Evolutionary conservation across 768 basidiomycete genomes (phyloP).

Genomic region (Rhodotorula babjevae): DNA sequence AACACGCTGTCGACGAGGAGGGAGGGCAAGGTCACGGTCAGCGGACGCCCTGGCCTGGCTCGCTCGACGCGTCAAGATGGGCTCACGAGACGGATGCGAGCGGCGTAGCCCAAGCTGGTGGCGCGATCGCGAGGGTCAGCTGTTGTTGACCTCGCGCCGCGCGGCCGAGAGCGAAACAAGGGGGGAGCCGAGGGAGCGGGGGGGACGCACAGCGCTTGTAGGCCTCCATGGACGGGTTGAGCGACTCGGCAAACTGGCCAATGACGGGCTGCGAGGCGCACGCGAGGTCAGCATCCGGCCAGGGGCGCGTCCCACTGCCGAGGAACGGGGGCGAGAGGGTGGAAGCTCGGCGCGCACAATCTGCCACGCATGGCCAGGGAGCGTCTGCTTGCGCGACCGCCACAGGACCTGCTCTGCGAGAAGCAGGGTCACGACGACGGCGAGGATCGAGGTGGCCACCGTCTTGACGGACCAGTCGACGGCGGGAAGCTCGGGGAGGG

Average conservation of each 20-base stretch:
- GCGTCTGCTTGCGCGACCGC: constrained; percentile 76
- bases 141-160: background rate
- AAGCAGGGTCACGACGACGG: constrained; percentile 68
- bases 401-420: constrained; percentile 83
- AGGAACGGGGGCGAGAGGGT: background rate
- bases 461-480: constrained; percentile 10
- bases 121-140: constrained; percentile 5
- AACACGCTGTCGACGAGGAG: constrained; percentile 57
- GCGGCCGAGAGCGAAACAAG: background rate
- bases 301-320: no score
- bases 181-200: background rate
- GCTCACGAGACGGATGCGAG: constrained; percentile 70
- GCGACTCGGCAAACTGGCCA: constrained; percentile 84
- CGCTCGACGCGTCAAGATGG: background rate
- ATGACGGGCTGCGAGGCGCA: constrained; percentile 66
- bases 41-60: no score
- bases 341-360: constrained; percentile 25
- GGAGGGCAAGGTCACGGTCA: no score
- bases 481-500: constrained; percentile 1
- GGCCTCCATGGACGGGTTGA: constrained; percentile 82
- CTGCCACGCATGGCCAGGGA: constrained; percentile 59
- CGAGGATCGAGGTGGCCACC: constrained; percentile 42
- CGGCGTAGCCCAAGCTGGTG: constrained; percentile 81
- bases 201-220: constrained; percentile 58
- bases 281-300: background rate